A percentile compares a stretch with the other conserved stretches of the same genome.
These are phyloP conservation scores for Sporothrix pseudoabietina DNA, from an alignment of 2,329 filamentous ascomycete species.

Conservation along the genomic window DNA sequence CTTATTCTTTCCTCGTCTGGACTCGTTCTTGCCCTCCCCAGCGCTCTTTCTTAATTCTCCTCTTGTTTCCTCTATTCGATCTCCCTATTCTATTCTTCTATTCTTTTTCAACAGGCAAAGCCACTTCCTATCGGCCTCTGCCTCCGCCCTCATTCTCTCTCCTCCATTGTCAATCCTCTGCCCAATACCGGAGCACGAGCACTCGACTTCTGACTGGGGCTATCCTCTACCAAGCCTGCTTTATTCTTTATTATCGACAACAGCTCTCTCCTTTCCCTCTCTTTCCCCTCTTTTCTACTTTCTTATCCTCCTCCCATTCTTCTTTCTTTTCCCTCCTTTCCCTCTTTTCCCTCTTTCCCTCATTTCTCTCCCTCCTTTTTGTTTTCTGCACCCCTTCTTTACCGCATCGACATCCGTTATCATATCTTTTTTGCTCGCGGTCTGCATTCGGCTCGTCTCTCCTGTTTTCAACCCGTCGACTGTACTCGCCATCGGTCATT, in stretches of 20 bases:
- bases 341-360: background rate
- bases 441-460: background rate
- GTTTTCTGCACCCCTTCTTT: background rate
- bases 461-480: background rate
- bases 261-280: slow-evolving; percentile 10
- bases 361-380: background rate
- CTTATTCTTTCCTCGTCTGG: background rate
- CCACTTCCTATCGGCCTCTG: background rate
- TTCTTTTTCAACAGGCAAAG: background rate
- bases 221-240: background rate
- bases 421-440: background rate
- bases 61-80: background rate
- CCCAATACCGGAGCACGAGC: background rate
- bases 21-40: background rate
- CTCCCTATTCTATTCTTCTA: background rate
- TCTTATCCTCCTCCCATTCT: background rate
- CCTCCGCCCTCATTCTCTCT: background rate
- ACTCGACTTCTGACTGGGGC: background rate
- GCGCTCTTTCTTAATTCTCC: background rate
- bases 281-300: background rate
- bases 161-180: background rate
- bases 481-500: background rate
- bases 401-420: background rate
- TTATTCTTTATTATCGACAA: slow-evolving; percentile 21
- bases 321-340: background rate